These are phyloP conservation scores for Xylogone sp. DNA, from an alignment of 2,329 filamentous ascomycete species.

Conservation along the genomic window DNA sequence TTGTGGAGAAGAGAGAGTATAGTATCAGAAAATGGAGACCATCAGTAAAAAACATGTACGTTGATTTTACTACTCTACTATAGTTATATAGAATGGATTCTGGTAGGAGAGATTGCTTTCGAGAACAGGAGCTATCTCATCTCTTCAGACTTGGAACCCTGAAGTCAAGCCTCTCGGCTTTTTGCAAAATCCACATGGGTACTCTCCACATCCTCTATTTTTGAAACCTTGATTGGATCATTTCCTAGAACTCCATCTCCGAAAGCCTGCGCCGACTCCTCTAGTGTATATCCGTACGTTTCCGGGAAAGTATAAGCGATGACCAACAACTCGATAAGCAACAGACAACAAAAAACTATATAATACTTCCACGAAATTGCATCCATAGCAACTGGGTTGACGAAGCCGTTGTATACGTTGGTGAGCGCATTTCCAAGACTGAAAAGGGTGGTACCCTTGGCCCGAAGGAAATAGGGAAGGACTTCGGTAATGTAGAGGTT, in stretches of 20 bases:
- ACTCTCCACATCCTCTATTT: too few species aligned
- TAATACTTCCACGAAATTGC: constrained; percentile 38
- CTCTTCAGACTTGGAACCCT: too few species aligned
- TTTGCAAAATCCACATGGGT: too few species aligned
- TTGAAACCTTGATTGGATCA: too few species aligned
- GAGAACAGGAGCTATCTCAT: too few species aligned
- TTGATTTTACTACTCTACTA: too few species aligned
- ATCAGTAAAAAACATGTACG: too few species aligned
- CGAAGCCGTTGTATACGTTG: constrained; percentile 1
- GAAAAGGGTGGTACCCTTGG: constrained; percentile 35
- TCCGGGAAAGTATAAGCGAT: constrained; percentile 38
- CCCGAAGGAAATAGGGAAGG: constrained; percentile 22
- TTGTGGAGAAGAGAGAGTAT: too few species aligned
- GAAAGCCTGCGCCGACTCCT: constrained; percentile 28
- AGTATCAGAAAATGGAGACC: too few species aligned
- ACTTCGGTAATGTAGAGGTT: constrained; percentile 29
- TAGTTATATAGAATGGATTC: too few species aligned
- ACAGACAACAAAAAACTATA: constrained; percentile 33
- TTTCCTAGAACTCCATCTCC: constrained; percentile 12
- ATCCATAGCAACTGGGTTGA: constrained; percentile 36
- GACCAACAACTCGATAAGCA: constrained; percentile 26
- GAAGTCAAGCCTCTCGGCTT: too few species aligned
- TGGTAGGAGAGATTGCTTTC: too few species aligned
- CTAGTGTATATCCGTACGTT: constrained; percentile 27
- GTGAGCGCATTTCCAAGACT: constrained; percentile 38